phyloP scores from a whole-genome alignment of 2,329 filamentous ascomycete genomes.

The Macrophomina pseudophaseolina region DNA sequence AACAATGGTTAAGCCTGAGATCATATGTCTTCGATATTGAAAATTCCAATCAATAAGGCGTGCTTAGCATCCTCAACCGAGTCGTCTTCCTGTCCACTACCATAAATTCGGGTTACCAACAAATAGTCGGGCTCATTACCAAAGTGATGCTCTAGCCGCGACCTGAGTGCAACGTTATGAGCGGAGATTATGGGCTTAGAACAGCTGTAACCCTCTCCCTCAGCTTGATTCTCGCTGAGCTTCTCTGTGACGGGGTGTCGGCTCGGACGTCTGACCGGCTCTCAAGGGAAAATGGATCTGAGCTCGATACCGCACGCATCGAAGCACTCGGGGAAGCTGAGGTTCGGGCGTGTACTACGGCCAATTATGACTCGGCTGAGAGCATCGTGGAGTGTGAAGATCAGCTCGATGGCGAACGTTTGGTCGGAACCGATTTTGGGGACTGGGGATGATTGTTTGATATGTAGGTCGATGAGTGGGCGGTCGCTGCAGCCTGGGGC shows the following conservation, averaged over 20 bases:
- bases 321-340: not conserved
- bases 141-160: too few relatives aligned
- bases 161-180: too few relatives aligned
- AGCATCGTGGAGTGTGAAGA: not conserved
- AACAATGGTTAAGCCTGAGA: not conserved
- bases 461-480: not conserved
- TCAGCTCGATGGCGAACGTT: not conserved
- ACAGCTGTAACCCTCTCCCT: not conserved
- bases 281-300: too few relatives aligned
- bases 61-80: not conserved
- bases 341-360: not conserved
- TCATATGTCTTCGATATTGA: not conserved
- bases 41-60: not conserved
- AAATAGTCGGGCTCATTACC: too few relatives aligned
- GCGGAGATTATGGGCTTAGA: too few relatives aligned
- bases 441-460: not conserved
- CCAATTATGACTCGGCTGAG: not conserved
- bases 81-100: not conserved
- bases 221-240: not conserved
- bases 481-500: not conserved
- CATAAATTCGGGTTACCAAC: too few relatives aligned
- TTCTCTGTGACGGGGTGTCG: not conserved
- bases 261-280: too few relatives aligned
- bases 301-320: not conserved
- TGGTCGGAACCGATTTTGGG: not conserved